Percentiles rank a stretch among this genome's conserved stretches.
These are phyloP conservation scores for Cyanidiococcus yangmingshanensis DNA, from an alignment of 23 red algal species.

Conservation along the genomic window DNA sequence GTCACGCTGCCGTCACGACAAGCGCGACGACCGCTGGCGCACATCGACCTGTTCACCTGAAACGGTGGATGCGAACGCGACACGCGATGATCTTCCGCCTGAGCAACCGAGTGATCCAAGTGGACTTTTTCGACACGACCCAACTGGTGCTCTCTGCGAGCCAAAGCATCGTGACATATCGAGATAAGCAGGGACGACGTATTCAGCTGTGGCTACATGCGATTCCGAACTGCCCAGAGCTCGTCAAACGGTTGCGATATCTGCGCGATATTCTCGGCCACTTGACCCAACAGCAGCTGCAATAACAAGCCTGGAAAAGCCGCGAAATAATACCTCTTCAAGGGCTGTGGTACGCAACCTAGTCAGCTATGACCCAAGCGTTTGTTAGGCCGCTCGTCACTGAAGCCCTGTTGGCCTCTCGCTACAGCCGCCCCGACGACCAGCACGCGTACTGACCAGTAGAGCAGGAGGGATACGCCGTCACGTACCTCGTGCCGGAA, in stretches of 20 bases:
- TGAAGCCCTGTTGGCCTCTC: no score
- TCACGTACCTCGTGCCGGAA: no score
- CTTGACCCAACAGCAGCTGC: neutral
- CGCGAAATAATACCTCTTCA: no score
- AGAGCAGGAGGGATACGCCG: no score
- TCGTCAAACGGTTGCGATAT: slow-evolving; percentile 29
- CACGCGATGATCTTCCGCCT: slow-evolving; percentile 29
- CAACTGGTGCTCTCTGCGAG: slow-evolving; percentile 25
- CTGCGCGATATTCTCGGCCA: slow-evolving; percentile 22
- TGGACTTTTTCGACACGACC: slow-evolving; percentile 29
- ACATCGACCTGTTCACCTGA: slow-evolving; percentile 18
- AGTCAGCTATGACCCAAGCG: no score
- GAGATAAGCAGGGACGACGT: slow-evolving; percentile 26
- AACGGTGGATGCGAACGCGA: slow-evolving; percentile 23
- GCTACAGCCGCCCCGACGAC: no score
- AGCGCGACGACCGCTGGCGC: neutral
- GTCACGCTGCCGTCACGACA: no score
- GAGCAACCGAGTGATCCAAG: slow-evolving; percentile 34
- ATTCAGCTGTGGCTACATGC: slow-evolving; percentile 16
- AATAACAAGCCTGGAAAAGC: no score
- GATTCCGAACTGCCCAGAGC: slow-evolving; percentile 21
- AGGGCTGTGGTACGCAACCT: no score
- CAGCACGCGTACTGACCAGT: no score
- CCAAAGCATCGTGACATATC: slow-evolving; percentile 23
- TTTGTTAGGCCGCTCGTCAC: no score